These are phyloP conservation scores for Pleurotus citrinopileatus DNA, from an alignment of 768 basidiomycete species.

Conservation along the genomic window DNA sequence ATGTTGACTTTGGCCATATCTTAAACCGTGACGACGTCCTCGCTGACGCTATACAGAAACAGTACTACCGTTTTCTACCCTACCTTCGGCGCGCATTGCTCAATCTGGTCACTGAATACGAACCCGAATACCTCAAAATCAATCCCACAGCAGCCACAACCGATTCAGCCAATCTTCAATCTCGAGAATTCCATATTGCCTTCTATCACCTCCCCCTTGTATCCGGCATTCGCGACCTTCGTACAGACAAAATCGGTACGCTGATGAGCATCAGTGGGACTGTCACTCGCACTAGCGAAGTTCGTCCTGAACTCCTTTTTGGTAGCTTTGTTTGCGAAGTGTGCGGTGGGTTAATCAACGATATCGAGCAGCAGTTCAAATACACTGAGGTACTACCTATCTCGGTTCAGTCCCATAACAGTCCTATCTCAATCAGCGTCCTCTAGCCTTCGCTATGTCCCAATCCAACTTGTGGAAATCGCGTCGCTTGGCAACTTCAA, in stretches of 20 bases:
- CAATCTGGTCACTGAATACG: conserved; percentile 84
- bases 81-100: conserved; percentile 90
- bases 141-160: conserved; percentile 87
- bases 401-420: conserved; percentile 10
- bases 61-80: conserved; percentile 96
- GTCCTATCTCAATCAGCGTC: background rate
- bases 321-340: conserved; percentile 93
- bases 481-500: conserved; percentile 87
- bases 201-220: conserved; percentile 95
- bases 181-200: conserved; percentile 92
- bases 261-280: conserved; percentile 96
- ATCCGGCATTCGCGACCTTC: conserved; percentile 89
- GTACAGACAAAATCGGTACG: conserved; percentile 92
- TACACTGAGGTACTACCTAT: conserved; percentile 79
- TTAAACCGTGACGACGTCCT: conserved; percentile 90
- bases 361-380: conserved; percentile 99
- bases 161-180: conserved; percentile 84
- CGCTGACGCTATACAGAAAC: conserved; percentile 88
- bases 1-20: conserved; percentile 92
- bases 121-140: conserved; percentile 93
- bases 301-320: conserved; percentile 89
- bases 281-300: conserved; percentile 96
- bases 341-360: conserved; percentile 82
- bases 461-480: conserved; percentile 91
- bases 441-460: conserved; percentile 89